Evolutionary conservation across 2,329 filamentous ascomycete genomes (phyloP).

Genomic region (Pseudogymnoascus sp.): DNA sequence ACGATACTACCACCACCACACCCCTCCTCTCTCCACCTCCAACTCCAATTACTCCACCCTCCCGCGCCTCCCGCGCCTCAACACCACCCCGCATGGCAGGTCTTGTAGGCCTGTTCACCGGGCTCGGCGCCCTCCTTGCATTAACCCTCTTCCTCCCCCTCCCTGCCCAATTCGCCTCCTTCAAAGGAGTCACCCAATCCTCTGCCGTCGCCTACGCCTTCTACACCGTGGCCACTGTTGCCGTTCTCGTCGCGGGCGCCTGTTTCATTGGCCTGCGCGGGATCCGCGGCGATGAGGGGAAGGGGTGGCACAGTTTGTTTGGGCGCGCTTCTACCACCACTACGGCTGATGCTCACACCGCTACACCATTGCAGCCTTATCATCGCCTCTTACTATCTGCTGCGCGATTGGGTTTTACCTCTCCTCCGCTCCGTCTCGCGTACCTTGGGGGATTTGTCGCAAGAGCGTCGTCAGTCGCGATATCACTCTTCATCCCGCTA

Average conservation of each 20-base stretch:
- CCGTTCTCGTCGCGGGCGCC: constrained; percentile 62
- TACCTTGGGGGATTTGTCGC: constrained; percentile 95
- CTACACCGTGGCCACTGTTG: constrained; percentile 71
- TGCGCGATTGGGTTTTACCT: constrained; percentile 62
- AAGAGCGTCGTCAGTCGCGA: constrained; percentile 86
- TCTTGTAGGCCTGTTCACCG: constrained; percentile 85
- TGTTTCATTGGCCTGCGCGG: constrained; percentile 71
- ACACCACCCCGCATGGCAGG: constrained; percentile 64
- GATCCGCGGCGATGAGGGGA: constrained; percentile 65
- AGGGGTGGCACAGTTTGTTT: constrained; percentile 58
- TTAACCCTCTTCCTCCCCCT: constrained; percentile 77
- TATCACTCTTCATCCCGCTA: constrained; percentile 89
- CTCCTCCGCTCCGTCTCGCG: constrained; percentile 72
- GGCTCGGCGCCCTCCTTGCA: constrained; percentile 81
- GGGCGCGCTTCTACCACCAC: constrained; percentile 25
- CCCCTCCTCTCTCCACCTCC: not conserved
- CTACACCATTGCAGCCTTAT: constrained; percentile 41
- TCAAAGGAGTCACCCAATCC: constrained; percentile 62
- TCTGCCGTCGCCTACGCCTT: constrained; percentile 76
- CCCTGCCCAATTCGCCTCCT: constrained; percentile 67
- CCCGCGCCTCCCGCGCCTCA: constrained; percentile 26
- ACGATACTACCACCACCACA: not conserved
- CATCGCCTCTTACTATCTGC: constrained; percentile 53
- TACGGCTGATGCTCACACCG: constrained; percentile 3
- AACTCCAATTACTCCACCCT: constrained; percentile 12